phyloP scores from a whole-genome alignment of 495 filamentous ascomycete species.

The Pseudomonodictys pantanalensis region DNA sequence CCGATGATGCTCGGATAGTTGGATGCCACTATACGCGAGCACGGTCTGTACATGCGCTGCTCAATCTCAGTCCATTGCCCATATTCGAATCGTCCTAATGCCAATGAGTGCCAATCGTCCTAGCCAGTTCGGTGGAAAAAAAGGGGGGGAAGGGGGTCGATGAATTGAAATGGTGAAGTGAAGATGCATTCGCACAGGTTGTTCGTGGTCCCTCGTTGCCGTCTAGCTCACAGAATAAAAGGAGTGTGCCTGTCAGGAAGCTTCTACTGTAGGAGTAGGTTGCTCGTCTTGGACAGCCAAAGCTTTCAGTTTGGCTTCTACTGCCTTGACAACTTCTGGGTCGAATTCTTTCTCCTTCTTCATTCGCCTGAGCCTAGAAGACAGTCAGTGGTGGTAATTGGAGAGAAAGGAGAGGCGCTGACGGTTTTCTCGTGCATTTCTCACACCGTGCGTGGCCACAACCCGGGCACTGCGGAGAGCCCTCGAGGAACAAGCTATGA shows the following conservation, averaged over 20 bases:
- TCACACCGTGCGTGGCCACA: slow-evolving; percentile 34
- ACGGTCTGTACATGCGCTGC: too few species aligned
- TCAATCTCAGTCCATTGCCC: too few species aligned
- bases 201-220: not conserved
- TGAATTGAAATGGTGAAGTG: slow-evolving; percentile 4
- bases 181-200: too few species aligned
- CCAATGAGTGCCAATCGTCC: too few species aligned
- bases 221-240: not conserved
- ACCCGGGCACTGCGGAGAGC: slow-evolving; percentile 16
- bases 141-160: too few species aligned
- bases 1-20: too few species aligned
- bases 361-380: slow-evolving; percentile 51
- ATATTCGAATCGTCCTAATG: too few species aligned
- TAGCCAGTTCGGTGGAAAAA: too few species aligned
- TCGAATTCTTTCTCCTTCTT: slow-evolving; percentile 57
- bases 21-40: too few species aligned
- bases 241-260: not conserved
- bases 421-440: slow-evolving; percentile 53
- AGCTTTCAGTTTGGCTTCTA: slow-evolving; percentile 54
- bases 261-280: not conserved
- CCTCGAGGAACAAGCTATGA: slow-evolving; percentile 25
- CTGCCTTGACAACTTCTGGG: slow-evolving; percentile 59
- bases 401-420: slow-evolving; percentile 32
- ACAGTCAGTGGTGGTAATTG: slow-evolving; percentile 2
- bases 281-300: slow-evolving; percentile 8